A percentile compares a stretch with the other conserved stretches of the same genome.
These are phyloP conservation scores for Mollisia scopiformis DNA, from an alignment of 2,329 filamentous ascomycete genomes.

Conservation along the genomic window DNA sequence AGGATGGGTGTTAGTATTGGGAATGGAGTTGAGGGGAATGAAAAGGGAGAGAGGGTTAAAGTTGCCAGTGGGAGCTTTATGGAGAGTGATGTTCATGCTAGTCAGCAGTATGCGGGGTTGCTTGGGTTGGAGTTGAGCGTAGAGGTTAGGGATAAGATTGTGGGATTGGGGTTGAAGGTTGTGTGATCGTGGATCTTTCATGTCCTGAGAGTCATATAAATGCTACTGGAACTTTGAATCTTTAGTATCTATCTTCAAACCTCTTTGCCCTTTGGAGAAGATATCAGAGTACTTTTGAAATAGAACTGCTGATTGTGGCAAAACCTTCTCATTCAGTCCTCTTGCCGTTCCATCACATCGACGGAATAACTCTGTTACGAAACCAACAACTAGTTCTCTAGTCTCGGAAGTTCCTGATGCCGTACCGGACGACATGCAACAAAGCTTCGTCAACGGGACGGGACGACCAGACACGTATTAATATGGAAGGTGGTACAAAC, in stretches of 20 bases:
- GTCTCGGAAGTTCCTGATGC: background rate
- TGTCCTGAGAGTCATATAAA: too few relatives aligned
- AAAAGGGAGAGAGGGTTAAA: background rate
- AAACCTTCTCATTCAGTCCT: too few relatives aligned
- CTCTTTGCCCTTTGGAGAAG: too few relatives aligned
- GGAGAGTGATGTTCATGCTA: conserved; percentile 43
- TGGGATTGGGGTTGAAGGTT: background rate
- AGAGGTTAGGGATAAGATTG: background rate
- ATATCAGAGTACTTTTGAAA: too few relatives aligned
- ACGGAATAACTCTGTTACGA: too few relatives aligned
- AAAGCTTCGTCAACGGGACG: background rate
- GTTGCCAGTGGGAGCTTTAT: conserved; percentile 23
- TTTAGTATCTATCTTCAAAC: too few relatives aligned
- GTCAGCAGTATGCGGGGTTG: conserved; percentile 43
- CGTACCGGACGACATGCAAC: background rate
- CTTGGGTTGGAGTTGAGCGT: conserved; percentile 27
- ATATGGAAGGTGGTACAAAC: background rate
- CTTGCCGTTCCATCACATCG: too few relatives aligned
- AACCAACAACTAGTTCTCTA: too few relatives aligned
- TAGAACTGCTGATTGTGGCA: too few relatives aligned
- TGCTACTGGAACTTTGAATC: too few relatives aligned
- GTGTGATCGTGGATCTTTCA: background rate
- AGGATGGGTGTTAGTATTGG: background rate
- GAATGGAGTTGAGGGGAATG: background rate
- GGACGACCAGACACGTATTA: background rate